Conservation (phyloP, 2,329 filamentous ascomycete genomes). For the Penicillium fuscoglaucum region DNA sequence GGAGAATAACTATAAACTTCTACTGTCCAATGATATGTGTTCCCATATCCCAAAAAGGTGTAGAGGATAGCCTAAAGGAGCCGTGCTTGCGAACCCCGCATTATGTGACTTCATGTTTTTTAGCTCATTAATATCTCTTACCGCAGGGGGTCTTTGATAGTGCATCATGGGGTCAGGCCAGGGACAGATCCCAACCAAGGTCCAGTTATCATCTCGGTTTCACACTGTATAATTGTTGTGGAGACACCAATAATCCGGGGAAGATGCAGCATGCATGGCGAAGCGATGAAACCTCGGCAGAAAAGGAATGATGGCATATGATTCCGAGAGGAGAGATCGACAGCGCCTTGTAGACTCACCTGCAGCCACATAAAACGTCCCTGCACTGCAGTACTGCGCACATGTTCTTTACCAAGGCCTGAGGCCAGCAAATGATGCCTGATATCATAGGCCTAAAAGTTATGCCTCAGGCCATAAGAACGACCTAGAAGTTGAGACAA, state of each 20-base stretch:
- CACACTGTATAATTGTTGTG: not conserved
- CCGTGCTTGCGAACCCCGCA: conserved; percentile 9
- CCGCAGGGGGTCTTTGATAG: not conserved
- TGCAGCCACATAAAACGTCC: not conserved
- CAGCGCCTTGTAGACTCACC: not conserved
- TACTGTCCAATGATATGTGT: not conserved
- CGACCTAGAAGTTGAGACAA: not conserved
- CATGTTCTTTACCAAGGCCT: too few relatives aligned
- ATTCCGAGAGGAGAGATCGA: not conserved
- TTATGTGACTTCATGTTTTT: not conserved
- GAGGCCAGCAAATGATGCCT: not conserved
- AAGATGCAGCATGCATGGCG: not conserved
- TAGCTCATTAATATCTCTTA: not conserved
- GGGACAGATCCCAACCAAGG: not conserved
- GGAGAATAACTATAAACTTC: not conserved
- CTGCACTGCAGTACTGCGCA: not conserved
- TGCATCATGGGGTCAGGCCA: not conserved
- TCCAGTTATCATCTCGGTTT: not conserved
- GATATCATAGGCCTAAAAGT: not conserved
- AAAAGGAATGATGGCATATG: not conserved
- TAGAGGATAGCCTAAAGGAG: not conserved
- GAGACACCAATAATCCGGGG: conserved; percentile 1
- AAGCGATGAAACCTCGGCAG: conserved; percentile 1
- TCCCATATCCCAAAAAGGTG: not conserved
- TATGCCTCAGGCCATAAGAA: not conserved